Evolutionary conservation across 495 filamentous ascomycete genomes (phyloP).

Genomic region (Xylaria grammica): DNA sequence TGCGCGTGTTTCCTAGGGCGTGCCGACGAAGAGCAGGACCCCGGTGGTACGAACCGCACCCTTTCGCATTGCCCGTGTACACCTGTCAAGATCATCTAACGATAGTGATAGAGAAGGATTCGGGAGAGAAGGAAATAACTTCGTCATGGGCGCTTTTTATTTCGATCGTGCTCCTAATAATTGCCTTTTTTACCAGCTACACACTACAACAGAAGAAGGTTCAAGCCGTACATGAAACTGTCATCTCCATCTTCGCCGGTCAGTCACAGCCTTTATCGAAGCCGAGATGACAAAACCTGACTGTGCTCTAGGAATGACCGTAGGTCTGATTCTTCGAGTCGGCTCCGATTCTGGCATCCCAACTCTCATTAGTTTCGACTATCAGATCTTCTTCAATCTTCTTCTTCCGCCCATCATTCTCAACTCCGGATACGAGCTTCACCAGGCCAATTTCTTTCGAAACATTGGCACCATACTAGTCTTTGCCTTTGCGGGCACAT

Average conservation of each 20-base stretch:
- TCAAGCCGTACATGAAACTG: conserved; percentile 96
- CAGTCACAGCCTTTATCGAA: conserved; percentile 33
- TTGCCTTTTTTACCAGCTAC: conserved; percentile 96
- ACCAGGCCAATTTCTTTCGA: conserved; percentile 98
- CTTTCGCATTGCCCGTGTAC: conserved; percentile 19
- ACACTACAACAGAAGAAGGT: conserved; percentile 92
- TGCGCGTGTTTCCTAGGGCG: conserved; percentile 41
- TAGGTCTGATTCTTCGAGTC: conserved; percentile 86
- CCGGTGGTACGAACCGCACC: conserved; percentile 48
- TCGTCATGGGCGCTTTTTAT: conserved; percentile 98
- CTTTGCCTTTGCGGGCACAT: conserved; percentile 97
- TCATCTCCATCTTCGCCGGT: conserved; percentile 98
- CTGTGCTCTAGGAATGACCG: conserved; percentile 78
- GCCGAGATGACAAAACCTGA: conserved; percentile 5
- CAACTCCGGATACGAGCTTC: conserved; percentile 94
- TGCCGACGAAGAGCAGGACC: conserved; percentile 55
- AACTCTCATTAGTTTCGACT: conserved; percentile 90
- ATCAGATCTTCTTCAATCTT: conserved; percentile 99
- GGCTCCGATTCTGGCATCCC: conserved; percentile 80
- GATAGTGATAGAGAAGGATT: conserved; percentile 47
- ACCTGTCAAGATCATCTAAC: conserved; percentile 30
- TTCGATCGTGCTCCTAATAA: conserved; percentile 87
- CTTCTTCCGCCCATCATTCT: conserved; percentile 97
- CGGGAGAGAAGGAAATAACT: conserved; percentile 80
- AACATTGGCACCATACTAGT: conserved; percentile 97